phyloP scores from a whole-genome alignment of 495 filamentous ascomycete genomes.

The Penicillium cinerascens region DNA sequence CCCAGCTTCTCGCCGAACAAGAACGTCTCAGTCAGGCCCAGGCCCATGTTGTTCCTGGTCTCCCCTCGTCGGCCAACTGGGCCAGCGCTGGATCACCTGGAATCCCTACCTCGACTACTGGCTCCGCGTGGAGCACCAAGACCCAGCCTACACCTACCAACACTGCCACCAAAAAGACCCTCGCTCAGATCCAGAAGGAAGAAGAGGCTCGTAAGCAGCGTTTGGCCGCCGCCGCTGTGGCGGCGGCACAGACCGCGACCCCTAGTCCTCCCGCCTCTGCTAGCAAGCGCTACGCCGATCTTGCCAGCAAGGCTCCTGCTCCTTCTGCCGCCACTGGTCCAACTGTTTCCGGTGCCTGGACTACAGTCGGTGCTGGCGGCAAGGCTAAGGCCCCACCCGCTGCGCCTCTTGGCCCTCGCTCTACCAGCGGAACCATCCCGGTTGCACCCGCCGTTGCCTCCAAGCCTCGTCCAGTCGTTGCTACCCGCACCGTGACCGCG shows the following conservation, averaged over 20 bases:
- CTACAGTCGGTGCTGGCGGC: slow-evolving; percentile 91
- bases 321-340: slow-evolving; percentile 27
- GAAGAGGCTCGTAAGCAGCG: slow-evolving; percentile 86
- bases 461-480: slow-evolving; percentile 27
- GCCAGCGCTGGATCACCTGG: slow-evolving; percentile 66
- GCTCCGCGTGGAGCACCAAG: slow-evolving; percentile 66
- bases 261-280: slow-evolving; percentile 50
- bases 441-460: slow-evolving; percentile 36
- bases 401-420: slow-evolving; percentile 53
- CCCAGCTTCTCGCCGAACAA: slow-evolving; percentile 64
- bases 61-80: slow-evolving; percentile 90
- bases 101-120: slow-evolving; percentile 46
- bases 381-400: slow-evolving; percentile 74
- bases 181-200: slow-evolving; percentile 95
- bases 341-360: slow-evolving; percentile 66
- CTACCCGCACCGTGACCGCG: slow-evolving; percentile 35
- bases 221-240: slow-evolving; percentile 53
- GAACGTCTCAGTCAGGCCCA: slow-evolving; percentile 72
- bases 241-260: slow-evolving; percentile 44
- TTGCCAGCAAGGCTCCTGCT: slow-evolving; percentile 74
- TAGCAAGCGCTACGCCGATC: slow-evolving; percentile 91
- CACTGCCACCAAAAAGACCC: slow-evolving; percentile 72
- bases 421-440: slow-evolving; percentile 49
- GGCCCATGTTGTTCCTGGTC: slow-evolving; percentile 57
- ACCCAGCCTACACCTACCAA: slow-evolving; percentile 39